A percentile compares a stretch with the other conserved stretches of the same genome.
phyloP scores from a whole-genome alignment of 1,284 basidiomycete genomes.

The Leccinum cinnamomeum region DNA sequence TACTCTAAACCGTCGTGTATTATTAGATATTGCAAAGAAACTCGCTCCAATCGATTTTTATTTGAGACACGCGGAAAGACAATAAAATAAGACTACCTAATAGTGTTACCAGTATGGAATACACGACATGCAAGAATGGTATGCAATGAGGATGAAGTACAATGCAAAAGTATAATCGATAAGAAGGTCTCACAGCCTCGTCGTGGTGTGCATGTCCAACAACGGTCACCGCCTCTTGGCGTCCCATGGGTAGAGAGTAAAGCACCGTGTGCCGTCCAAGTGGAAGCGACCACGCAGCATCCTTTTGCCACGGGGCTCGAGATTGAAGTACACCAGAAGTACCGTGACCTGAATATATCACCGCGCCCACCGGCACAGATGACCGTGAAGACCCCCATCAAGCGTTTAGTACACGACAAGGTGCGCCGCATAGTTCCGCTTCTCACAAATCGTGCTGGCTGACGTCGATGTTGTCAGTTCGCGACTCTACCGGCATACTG shows the following conservation, averaged over 20 bases:
- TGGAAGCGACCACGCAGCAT: slow-evolving; percentile 7
- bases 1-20: slow-evolving; percentile 19
- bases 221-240: slow-evolving; percentile 22
- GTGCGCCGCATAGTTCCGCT: too few species aligned
- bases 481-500: too few species aligned
- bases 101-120: slow-evolving; percentile 1
- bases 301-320: slow-evolving; percentile 3
- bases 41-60: too few species aligned
- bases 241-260: slow-evolving; percentile 27
- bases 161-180: slow-evolving; percentile 12
- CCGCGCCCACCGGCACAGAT: neutral
- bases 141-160: slow-evolving; percentile 28
- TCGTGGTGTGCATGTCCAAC: slow-evolving; percentile 5
- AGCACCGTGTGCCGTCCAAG: neutral
- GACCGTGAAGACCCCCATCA: neutral
- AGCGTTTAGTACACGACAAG: too few species aligned
- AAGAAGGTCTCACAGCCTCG: slow-evolving; percentile 3
- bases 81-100: slow-evolving; percentile 11
- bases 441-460: too few species aligned
- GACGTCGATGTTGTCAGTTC: too few species aligned
- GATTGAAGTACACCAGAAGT: too few species aligned
- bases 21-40: slow-evolving; percentile 15
- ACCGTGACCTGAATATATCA: neutral
- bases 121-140: slow-evolving; percentile 12
- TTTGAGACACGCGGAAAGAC: neutral